Conservation (phyloP, 495 filamentous ascomycete genomes). For the Daldinia loculata region DNA sequence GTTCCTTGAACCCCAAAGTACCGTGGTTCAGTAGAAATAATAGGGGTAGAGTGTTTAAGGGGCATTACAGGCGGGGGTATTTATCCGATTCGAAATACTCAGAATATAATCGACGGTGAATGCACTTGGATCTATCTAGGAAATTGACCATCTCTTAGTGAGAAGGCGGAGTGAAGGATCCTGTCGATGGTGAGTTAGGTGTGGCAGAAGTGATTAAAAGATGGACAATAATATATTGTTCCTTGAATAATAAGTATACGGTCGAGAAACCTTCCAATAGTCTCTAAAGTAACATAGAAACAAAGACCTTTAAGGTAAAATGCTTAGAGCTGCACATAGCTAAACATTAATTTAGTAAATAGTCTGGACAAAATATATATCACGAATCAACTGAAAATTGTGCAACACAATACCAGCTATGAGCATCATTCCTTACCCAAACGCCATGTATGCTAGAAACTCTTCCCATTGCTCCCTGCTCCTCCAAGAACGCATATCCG, state of each 20-base stretch:
- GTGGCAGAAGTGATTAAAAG: too few relatives aligned
- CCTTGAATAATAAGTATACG: background rate
- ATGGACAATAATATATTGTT: too few relatives aligned
- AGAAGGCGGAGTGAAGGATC: too few relatives aligned
- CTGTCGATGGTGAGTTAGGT: too few relatives aligned
- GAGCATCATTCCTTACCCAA: background rate
- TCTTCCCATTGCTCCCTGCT: background rate
- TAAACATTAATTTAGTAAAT: background rate
- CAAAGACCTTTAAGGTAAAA: background rate
- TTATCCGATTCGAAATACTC: too few relatives aligned
- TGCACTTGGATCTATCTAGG: too few relatives aligned
- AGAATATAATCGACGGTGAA: too few relatives aligned
- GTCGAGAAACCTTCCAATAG: background rate
- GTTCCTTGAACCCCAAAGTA: too few relatives aligned
- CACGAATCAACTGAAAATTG: background rate
- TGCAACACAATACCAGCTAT: background rate
- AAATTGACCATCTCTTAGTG: too few relatives aligned
- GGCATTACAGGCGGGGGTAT: too few relatives aligned
- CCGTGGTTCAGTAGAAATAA: too few relatives aligned
- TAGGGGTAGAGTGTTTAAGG: too few relatives aligned
- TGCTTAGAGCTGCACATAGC: background rate
- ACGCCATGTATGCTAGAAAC: constrained; percentile 11
- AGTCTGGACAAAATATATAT: background rate
- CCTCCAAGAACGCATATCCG: background rate
- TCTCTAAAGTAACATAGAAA: background rate